A percentile compares a stretch with the other conserved stretches of the same genome.
phyloP scores from a whole-genome alignment of 2,329 filamentous ascomycete species.

The Aspergillus nomiae region DNA sequence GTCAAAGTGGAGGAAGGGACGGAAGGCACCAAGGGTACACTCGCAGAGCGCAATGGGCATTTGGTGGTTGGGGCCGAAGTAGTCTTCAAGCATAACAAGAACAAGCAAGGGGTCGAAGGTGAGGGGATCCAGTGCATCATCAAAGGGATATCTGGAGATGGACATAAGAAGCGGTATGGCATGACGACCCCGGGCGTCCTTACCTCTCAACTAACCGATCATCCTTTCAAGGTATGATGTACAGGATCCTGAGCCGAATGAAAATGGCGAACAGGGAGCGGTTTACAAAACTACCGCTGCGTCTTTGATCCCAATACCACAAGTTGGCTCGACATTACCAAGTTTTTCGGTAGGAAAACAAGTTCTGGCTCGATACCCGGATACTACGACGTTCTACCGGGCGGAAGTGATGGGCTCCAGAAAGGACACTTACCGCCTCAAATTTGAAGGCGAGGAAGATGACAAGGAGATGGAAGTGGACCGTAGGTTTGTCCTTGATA shows the following conservation, averaged over 20 bases:
- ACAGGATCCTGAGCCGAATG: conserved; percentile 76
- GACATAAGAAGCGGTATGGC: conserved; percentile 63
- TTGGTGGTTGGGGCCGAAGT: conserved; percentile 52
- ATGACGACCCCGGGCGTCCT: conserved; percentile 4
- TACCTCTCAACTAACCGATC: conserved; percentile 17
- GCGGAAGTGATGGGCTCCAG: conserved; percentile 75
- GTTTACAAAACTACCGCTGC: conserved; percentile 70
- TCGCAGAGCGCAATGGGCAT: conserved; percentile 47
- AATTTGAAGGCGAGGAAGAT: conserved; percentile 77
- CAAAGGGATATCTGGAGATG: conserved; percentile 72
- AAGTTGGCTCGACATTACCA: conserved; percentile 60
- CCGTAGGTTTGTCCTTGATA: conserved; percentile 74
- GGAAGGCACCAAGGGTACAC: conserved; percentile 45
- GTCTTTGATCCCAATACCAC: conserved; percentile 76
- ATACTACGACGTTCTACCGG: conserved; percentile 83
- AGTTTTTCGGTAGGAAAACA: conserved; percentile 67
- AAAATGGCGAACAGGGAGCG: conserved; percentile 61
- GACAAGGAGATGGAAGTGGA: conserved; percentile 76
- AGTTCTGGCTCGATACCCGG: conserved; percentile 77
- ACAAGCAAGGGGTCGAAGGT: conserved; percentile 53
- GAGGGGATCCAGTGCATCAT: conserved; percentile 74
- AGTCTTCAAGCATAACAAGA: conserved; percentile 54
- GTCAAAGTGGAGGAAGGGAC: conserved; percentile 48
- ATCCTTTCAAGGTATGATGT: conserved; percentile 66
- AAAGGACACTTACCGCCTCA: conserved; percentile 56